Evolutionary conservation across 2,329 filamentous ascomycete genomes (phyloP).

Genomic region (Pestalotiopsis sp.): DNA sequence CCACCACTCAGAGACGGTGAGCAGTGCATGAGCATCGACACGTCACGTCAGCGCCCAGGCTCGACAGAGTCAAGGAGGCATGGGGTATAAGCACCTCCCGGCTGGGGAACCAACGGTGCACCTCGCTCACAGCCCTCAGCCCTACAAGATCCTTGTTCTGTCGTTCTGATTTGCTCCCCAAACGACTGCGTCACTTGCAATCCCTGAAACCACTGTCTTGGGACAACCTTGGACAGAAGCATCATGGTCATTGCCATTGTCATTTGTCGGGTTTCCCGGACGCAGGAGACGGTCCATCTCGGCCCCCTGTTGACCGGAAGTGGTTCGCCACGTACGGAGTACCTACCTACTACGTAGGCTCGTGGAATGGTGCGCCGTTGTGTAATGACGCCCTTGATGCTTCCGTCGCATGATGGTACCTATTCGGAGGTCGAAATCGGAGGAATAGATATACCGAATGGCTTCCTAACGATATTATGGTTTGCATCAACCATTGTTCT

Average conservation of each 20-base stretch:
- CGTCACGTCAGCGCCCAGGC: not conserved
- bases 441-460: constrained; percentile 6
- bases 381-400: not conserved
- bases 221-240: not conserved
- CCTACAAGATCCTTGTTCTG: constrained; percentile 6
- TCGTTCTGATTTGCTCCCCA: constrained; percentile 8
- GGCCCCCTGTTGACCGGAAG: not conserved
- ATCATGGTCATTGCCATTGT: not conserved
- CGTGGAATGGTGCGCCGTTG: not conserved
- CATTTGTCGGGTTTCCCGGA: not conserved
- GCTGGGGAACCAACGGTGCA: not conserved
- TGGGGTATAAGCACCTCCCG: not conserved
- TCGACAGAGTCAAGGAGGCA: not conserved
- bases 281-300: not conserved
- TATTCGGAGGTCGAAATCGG: constrained; percentile 1
- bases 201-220: constrained; percentile 1
- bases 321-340: not conserved
- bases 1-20: not conserved
- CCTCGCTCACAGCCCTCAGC: not conserved
- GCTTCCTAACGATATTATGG: not conserved
- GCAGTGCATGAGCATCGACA: constrained; percentile 3
- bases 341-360: not conserved
- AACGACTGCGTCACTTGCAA: not conserved
- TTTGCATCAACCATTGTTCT: not conserved
- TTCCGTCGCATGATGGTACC: constrained; percentile 1